Base-by-base conservation (phyloP, 2,329 filamentous ascomycete genomes). In the Diaporthe helianthi region DNA sequence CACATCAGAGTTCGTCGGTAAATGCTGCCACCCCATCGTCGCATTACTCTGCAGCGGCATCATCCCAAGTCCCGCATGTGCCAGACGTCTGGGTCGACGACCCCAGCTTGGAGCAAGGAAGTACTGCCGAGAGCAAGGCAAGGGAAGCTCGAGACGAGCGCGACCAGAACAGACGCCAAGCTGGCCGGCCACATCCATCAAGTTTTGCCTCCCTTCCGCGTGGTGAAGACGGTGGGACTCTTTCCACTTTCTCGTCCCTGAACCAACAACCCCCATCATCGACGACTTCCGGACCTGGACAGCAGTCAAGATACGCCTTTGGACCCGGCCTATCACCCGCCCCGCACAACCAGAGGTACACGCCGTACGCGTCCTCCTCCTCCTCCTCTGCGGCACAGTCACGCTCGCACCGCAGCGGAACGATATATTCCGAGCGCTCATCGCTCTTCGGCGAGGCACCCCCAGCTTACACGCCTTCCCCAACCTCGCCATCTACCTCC, bases 1-100 rank as follows among this genome's bases (percentile, higher is more conserved):
- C 64, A 68, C 22, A 41, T 29, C 63, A 49, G 15, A 26, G 47
- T 17, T 26, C 46, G 29, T 36, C 52, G 33, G 29, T 41, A 26
- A 36, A 67, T 68, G 53, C 55, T 68, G 53, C 55, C 51, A 51
- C 24, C 65, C 61, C 65, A 44, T 66, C 53, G 38, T 36, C 61
- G 31, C 71, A 24, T 49, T 58, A 51, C 44, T 33, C 60, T 22
- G 63, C 69, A 22, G 66, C 71, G 24, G 68, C 74, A 38, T 78
- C 77, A 51, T 76, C 77, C 65, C 77, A 77, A 71, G 80, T 83
- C 13, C 84, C 83, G 49, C 77, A 75, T 68, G 81, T 86, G 17
- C 84, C 84, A 51, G 81, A 85, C 75, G 77, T 86, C 64, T 78
- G 84, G 70, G 82, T 86, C 66, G 78, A 80, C 71, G 84, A 87